Percentiles rank a stretch among this genome's conserved stretches.
These are phyloP conservation scores for Petunia secreta DNA, from an alignment of 257 asterid genomes.

Conservation along the genomic window DNA sequence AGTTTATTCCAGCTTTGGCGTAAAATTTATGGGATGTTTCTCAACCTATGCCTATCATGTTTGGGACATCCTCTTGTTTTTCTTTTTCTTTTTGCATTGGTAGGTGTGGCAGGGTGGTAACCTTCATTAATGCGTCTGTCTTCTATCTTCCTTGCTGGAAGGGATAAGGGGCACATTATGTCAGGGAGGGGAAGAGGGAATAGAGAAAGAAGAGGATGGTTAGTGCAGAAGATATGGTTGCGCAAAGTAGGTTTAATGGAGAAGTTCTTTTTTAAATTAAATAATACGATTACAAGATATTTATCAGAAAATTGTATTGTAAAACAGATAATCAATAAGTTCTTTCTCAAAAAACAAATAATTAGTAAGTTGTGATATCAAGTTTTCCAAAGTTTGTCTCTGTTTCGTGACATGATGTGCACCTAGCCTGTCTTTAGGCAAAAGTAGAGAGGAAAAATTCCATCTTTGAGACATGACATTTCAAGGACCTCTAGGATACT, in stretches of 20 bases:
- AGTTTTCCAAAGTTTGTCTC: slow-evolving; percentile 15
- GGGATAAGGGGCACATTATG: not conserved
- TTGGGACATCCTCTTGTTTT: too few relatives aligned
- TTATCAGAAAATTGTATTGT: not conserved
- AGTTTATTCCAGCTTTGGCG: too few relatives aligned
- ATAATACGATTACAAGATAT: not conserved
- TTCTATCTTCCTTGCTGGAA: not conserved
- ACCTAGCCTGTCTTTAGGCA: not conserved
- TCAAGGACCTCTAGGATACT: slow-evolving; percentile 12
- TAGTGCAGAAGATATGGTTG: not conserved
- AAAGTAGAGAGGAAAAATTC: not conserved
- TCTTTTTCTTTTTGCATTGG: not conserved
- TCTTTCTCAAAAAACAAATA: too few relatives aligned
- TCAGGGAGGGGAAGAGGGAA: not conserved
- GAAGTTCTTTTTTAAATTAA: slow-evolving; percentile 11
- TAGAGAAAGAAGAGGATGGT: not conserved
- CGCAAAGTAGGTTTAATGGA: not conserved
- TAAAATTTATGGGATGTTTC: too few relatives aligned
- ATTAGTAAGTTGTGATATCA: not conserved
- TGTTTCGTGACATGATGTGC: slow-evolving; percentile 16
- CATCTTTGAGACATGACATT: not conserved
- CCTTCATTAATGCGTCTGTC: not conserved
- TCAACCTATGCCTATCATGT: too few relatives aligned
- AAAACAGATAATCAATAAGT: slow-evolving; percentile 10
- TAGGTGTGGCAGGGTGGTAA: not conserved